A percentile compares a stretch with the other conserved stretches of the same genome.
phyloP scores from a whole-genome alignment of 2,329 filamentous ascomycete genomes.

The Cladosporium sp. region DNA sequence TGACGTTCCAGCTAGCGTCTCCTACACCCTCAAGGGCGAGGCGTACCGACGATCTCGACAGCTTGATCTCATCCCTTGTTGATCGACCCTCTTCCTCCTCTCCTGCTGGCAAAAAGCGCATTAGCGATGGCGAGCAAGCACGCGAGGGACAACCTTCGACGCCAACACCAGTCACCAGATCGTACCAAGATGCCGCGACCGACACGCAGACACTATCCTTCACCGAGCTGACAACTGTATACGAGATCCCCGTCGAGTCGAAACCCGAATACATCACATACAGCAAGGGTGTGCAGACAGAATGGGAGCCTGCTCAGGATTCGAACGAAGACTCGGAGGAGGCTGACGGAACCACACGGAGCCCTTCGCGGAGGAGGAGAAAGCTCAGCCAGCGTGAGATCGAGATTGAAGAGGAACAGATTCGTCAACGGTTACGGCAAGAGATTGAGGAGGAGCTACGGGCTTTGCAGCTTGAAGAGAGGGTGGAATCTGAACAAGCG shows the following conservation, averaged over 20 bases:
- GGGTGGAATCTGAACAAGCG: constrained; percentile 44
- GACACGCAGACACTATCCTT: constrained; percentile 69
- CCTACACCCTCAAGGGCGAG: constrained; percentile 65
- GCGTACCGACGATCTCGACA: constrained; percentile 69
- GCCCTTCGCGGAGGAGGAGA: constrained; percentile 57
- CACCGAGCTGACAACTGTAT: constrained; percentile 68
- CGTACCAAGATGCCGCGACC: constrained; percentile 34
- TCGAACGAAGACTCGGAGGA: constrained; percentile 59
- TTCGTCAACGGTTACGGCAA: constrained; percentile 74
- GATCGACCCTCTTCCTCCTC: constrained; percentile 49
- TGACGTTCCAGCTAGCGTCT: constrained; percentile 54
- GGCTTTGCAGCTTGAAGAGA: constrained; percentile 53
- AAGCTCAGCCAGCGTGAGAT: constrained; percentile 72
- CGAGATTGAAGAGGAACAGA: constrained; percentile 74
- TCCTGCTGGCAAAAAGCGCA: constrained; percentile 24
- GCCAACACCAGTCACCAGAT: constrained; percentile 26
- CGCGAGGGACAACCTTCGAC: constrained; percentile 20
- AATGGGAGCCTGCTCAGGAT: constrained; percentile 58
- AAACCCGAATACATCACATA: constrained; percentile 82
- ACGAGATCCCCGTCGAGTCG: constrained; percentile 66
- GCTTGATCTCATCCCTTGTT: constrained; percentile 76
- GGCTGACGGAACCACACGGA: constrained; percentile 46
- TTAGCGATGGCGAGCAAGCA: constrained; percentile 22
- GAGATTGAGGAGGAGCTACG: constrained; percentile 92
- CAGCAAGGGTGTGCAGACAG: constrained; percentile 89